A percentile compares a stretch with the other conserved stretches of the same genome.
Conservation (phyloP, 768 basidiomycete species). For the Lentinula lateritia region DNA sequence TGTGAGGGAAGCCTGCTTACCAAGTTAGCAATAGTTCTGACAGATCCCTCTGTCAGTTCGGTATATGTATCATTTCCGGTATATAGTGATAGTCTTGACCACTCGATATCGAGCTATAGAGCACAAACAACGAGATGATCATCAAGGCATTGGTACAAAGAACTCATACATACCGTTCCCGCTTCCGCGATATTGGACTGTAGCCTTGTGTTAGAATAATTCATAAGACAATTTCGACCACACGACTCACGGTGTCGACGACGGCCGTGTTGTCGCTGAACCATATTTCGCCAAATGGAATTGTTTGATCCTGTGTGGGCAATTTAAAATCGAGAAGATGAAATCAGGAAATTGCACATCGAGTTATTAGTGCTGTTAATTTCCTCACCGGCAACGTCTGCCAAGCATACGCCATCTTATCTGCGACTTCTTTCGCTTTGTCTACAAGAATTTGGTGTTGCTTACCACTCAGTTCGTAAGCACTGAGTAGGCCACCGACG, state of each 20-base stretch:
- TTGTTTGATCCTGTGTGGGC: slow-evolving; percentile 4
- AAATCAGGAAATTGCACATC: neutral
- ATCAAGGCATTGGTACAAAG: slow-evolving; percentile 19
- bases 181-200: slow-evolving; percentile 21
- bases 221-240: neutral
- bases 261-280: slow-evolving; percentile 32
- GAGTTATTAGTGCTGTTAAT: too few relatives aligned
- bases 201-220: neutral
- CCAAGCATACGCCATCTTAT: slow-evolving; percentile 40
- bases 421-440: slow-evolving; percentile 40
- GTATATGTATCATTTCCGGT: slow-evolving; percentile 48
- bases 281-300: slow-evolving; percentile 9
- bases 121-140: neutral
- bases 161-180: slow-evolving; percentile 16
- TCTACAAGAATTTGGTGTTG: slow-evolving; percentile 32
- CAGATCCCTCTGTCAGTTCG: slow-evolving; percentile 36
- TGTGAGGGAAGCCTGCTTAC: slow-evolving; percentile 2
- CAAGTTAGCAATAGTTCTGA: slow-evolving; percentile 39
- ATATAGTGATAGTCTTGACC: slow-evolving; percentile 36
- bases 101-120: slow-evolving; percentile 42
- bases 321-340: neutral
- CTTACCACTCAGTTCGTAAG: slow-evolving; percentile 44
- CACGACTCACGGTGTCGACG: slow-evolving; percentile 7
- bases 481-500: slow-evolving; percentile 41
- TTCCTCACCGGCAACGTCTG: slow-evolving; percentile 19